These are phyloP conservation scores for Coemansia sp. DNA, from an alignment of 192 early-diverging fungal genomes.

Conservation along the genomic window DNA sequence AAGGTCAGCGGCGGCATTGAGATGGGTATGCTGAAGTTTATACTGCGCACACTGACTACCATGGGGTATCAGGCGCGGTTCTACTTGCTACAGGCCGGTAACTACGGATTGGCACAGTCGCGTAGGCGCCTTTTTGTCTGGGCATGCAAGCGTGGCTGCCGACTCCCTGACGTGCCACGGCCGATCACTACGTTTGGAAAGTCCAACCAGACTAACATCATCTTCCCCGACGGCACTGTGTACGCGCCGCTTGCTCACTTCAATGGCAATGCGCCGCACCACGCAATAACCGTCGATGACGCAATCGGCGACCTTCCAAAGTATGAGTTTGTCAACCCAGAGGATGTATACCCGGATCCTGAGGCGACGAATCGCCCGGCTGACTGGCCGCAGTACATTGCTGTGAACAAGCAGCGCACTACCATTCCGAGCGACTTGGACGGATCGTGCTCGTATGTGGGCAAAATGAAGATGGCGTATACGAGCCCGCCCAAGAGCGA, in stretches of 20 bases:
- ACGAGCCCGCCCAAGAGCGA: conserved; percentile 51
- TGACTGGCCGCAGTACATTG: conserved; percentile 34
- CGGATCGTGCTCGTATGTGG: conserved; percentile 46
- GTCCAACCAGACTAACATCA: conserved; percentile 47
- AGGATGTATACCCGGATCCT: conserved; percentile 44
- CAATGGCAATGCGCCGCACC: conserved; percentile 60
- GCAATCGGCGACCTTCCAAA: conserved; percentile 70
- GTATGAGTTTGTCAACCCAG: conserved; percentile 68
- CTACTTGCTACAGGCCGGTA: conserved; percentile 66
- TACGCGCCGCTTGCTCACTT: conserved; percentile 55
- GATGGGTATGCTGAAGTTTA: conserved; percentile 70
- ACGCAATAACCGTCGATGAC: conserved; percentile 63
- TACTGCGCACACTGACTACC: conserved; percentile 62
- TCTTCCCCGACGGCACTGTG: conserved; percentile 40
- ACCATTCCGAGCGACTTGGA: conserved; percentile 13
- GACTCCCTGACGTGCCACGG: conserved; percentile 62
- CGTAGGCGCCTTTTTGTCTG: conserved; percentile 70
- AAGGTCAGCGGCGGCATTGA: conserved; percentile 61
- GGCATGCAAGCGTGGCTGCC: conserved; percentile 60
- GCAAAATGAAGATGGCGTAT: conserved; percentile 51
- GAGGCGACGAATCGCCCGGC: conserved; percentile 19
- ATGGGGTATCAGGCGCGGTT: conserved; percentile 73
- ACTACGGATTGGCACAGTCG: conserved; percentile 66
- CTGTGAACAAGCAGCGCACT: conserved; percentile 26
- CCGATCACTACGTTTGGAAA: conserved; percentile 60